phyloP scores from a whole-genome alignment of 768 basidiomycete species.

The Rhizopogon vulgaris region DNA sequence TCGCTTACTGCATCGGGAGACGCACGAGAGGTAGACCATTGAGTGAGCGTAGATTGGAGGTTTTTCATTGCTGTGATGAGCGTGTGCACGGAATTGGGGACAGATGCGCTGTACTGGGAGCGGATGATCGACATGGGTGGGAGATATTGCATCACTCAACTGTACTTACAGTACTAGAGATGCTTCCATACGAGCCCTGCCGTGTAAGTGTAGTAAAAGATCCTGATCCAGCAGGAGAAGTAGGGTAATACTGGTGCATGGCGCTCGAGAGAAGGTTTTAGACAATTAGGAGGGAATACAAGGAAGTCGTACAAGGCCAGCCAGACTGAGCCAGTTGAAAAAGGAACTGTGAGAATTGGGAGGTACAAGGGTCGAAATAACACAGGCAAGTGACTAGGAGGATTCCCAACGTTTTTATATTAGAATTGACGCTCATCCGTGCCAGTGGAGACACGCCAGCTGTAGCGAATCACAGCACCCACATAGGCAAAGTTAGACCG shows the following conservation, averaged over 20 bases:
- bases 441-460: neutral
- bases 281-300: neutral
- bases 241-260: conserved; percentile 7
- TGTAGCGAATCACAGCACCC: neutral
- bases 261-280: neutral
- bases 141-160: neutral
- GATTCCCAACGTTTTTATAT: neutral
- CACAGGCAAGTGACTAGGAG: neutral
- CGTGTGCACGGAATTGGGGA: conserved; percentile 53
- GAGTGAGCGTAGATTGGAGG: conserved; percentile 64
- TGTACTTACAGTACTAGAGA: neutral
- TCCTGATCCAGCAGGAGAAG: conserved; percentile 5
- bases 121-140: neutral
- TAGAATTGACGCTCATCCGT: neutral
- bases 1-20: conserved; percentile 76
- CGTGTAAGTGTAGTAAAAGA: neutral
- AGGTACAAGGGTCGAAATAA: neutral
- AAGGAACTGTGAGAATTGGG: neutral
- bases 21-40: conserved; percentile 59
- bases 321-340: neutral
- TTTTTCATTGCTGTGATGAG: conserved; percentile 80
- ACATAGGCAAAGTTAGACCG: neutral
- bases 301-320: neutral
- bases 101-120: conserved; percentile 30
- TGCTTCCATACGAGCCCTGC: neutral